phyloP scores from a whole-genome alignment of 2,329 filamentous ascomycete species.

The Fusarium sp. region DNA sequence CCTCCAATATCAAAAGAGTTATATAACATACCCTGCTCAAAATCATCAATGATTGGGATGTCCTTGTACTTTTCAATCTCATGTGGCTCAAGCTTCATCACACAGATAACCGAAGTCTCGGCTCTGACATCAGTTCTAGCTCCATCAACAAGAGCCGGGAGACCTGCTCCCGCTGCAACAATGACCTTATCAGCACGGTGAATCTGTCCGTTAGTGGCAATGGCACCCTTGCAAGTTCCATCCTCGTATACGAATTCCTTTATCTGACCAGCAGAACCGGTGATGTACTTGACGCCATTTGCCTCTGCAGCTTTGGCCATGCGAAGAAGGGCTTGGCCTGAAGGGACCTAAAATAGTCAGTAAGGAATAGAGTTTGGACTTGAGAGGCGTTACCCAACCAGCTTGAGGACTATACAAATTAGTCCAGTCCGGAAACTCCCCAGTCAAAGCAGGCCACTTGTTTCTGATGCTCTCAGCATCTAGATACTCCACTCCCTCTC shows the following conservation, averaged over 20 bases:
- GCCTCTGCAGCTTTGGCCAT: conserved; percentile 49
- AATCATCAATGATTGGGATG: conserved; percentile 52
- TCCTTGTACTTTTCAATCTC: conserved; percentile 67
- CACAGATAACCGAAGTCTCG: conserved; percentile 73
- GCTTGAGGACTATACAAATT: conserved; percentile 46
- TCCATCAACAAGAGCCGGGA: conserved; percentile 68
- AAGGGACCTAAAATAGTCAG: conserved; percentile 28
- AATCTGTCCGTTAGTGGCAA: conserved; percentile 59
- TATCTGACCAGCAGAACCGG: conserved; percentile 44
- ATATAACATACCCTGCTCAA: conserved; percentile 34
- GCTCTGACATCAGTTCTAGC: conserved; percentile 71
- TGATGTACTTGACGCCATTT: conserved; percentile 48
- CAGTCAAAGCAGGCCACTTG: conserved; percentile 48
- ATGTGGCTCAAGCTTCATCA: conserved; percentile 68
- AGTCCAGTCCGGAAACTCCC: conserved; percentile 47
- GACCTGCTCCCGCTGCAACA: conserved; percentile 76
- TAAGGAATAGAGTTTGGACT: rapidly evolving
- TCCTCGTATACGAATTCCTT: conserved; percentile 44
- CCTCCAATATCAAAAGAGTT: background rate
- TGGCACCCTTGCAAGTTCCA: conserved; percentile 58
- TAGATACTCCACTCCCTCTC: conserved; percentile 46
- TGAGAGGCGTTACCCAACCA: conserved; percentile 47
- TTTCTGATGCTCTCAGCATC: conserved; percentile 42
- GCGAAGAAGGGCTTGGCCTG: conserved; percentile 47
- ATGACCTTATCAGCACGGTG: conserved; percentile 71